These are phyloP conservation scores for Hanseniaspora uvarum DNA, from an alignment of 1,139 yeast genomes.

Conservation along the genomic window DNA sequence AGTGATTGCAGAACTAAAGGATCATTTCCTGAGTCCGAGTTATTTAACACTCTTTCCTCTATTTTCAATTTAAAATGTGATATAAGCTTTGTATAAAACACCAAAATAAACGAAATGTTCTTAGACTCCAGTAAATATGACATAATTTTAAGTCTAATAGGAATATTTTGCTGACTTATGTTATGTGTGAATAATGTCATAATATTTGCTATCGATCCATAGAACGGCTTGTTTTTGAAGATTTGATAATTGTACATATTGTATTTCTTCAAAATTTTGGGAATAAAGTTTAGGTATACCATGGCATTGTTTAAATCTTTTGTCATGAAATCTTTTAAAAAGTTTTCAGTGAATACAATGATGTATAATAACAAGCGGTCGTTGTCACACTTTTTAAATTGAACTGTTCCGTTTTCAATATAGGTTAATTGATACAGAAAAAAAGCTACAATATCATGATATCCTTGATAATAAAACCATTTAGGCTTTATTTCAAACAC, in stretches of 20 bases:
- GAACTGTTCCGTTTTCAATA: slow-evolving; percentile 17
- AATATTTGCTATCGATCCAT: slow-evolving; percentile 62
- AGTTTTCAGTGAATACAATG: slow-evolving; percentile 42
- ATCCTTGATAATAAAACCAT: slow-evolving; percentile 80
- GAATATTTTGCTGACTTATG: slow-evolving; percentile 27
- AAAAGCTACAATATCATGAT: slow-evolving; percentile 73
- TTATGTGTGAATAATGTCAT: slow-evolving; percentile 77
- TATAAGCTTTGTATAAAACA: slow-evolving; percentile 26
- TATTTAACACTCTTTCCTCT: slow-evolving; percentile 22
- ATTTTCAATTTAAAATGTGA: slow-evolving; percentile 16
- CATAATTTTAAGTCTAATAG: slow-evolving; percentile 25
- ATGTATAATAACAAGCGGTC: neutral
- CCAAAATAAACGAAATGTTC: slow-evolving; percentile 27
- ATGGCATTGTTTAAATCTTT: slow-evolving; percentile 56
- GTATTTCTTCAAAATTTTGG: slow-evolving; percentile 43
- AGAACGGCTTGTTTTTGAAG: slow-evolving; percentile 38
- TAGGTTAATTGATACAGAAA: slow-evolving; percentile 46
- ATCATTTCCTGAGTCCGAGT: slow-evolving; percentile 26
- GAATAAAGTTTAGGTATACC: slow-evolving; percentile 55
- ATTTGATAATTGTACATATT: slow-evolving; percentile 37
- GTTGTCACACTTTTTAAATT: neutral
- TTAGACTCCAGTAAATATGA: slow-evolving; percentile 24
- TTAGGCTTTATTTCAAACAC: slow-evolving; percentile 52
- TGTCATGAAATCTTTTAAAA: slow-evolving; percentile 78
- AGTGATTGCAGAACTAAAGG: slow-evolving; percentile 22